Evolutionary conservation across 1,284 basidiomycete species (phyloP), one percentile per base, ranked within the genome.

Genomic region (Heimioporus punctisporus): DNA sequence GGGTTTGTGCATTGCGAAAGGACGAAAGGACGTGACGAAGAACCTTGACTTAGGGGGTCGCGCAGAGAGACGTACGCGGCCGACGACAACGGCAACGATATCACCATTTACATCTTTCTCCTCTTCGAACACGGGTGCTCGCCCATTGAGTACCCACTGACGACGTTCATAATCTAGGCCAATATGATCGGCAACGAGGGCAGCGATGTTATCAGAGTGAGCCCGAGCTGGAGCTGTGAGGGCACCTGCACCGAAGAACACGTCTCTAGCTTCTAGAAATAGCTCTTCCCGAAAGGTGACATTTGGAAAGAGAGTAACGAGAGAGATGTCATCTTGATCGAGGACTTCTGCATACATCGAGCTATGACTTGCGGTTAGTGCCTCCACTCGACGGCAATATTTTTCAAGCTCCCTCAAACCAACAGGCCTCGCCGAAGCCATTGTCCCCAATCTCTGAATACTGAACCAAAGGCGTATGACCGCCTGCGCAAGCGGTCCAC

Each of bases 1-100:
- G 1, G 95, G 95, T 59, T 88, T 86, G 61, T 97, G 97, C 74
- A 98, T 79, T 3, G 93, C 95, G 65, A 97, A 99, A 0, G 92
- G 92, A 17, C 87, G 78, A 19, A 71, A 62, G 6, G 64, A 56
- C 10, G 70, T 58, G 2, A 69, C 60, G 4, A 68, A 58, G 40
- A 78, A 70, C 44, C 75, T 74, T 10, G 63, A 60, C 57, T 77
- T 78, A 12, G 61, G 63, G 8, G 66, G 58, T 27, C 74, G 74
- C 14, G 85, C 83, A 9, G 67, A 63, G 17, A 93, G 74, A 45
- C 78, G 75, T 23, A 81, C 81, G 11, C 83, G 76, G 3, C 89
- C 89, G 24, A 86, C 72, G 46, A 75, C 72, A 7, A 92, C 74
- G n/a, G 79, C 80, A 12, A 74, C 71, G 17, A 78, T 73, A 21